These are phyloP conservation scores for Stenogyne calaminthoides DNA, from an alignment of 305 asterid genomes.

Conservation along the genomic window DNA sequence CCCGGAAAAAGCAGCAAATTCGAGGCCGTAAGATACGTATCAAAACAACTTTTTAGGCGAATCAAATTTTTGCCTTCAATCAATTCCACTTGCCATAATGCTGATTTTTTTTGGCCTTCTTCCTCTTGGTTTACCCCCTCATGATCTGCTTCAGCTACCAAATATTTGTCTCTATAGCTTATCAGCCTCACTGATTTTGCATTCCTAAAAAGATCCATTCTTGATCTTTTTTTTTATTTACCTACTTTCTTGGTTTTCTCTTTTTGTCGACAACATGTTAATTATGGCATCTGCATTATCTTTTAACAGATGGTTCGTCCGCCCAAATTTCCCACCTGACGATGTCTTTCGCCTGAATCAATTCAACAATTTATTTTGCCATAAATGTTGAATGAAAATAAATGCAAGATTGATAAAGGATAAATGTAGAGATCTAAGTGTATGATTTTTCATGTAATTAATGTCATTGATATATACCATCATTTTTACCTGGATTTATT, in stretches of 20 bases:
- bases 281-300: background rate
- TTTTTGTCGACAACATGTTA: background rate
- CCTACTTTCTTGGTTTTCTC: background rate
- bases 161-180: slow-evolving; percentile 70
- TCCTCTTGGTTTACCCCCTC: slow-evolving; percentile 45
- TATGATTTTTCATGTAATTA: background rate
- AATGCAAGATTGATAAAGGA: background rate
- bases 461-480: background rate
- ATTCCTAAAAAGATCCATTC: slow-evolving; percentile 68
- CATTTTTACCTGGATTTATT: background rate
- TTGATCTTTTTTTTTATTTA: background rate
- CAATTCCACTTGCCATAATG: slow-evolving; percentile 61
- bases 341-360: background rate
- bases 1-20: slow-evolving; percentile 58
- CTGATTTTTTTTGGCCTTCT: slow-evolving; percentile 40
- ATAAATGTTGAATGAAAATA: background rate
- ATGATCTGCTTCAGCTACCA: slow-evolving; percentile 64
- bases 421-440: no score
- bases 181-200: slow-evolving; percentile 60
- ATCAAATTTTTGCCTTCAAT: slow-evolving; percentile 41
- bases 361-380: background rate
- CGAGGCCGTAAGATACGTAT: slow-evolving; percentile 70
- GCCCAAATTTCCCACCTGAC: background rate
- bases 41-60: slow-evolving; percentile 65
- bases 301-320: background rate